Conservation (phyloP, 2,329 filamentous ascomycete genomes). For the Scedosporium dehoogii region DNA sequence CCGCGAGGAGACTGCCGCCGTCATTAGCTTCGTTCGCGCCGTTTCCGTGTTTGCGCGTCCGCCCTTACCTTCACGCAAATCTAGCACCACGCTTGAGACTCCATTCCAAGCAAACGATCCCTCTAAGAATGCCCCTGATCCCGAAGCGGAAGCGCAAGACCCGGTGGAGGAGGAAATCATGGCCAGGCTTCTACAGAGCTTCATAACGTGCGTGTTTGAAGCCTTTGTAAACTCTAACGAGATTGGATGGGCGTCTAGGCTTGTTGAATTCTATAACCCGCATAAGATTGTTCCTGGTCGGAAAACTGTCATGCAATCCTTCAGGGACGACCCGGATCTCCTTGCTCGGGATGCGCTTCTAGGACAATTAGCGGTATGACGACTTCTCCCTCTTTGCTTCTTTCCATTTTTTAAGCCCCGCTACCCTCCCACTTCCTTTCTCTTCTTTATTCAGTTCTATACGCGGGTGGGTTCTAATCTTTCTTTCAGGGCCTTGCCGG, state of each 20-base stretch:
- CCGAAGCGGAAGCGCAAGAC: slow-evolving; percentile 42
- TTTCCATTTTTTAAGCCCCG: too few species aligned
- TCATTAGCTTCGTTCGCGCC: slow-evolving; percentile 61
- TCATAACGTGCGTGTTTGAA: slow-evolving; percentile 69
- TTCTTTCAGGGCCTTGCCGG: slow-evolving; percentile 47
- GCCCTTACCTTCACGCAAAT: slow-evolving; percentile 47
- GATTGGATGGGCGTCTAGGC: slow-evolving; percentile 51
- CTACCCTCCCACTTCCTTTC: slow-evolving; percentile 6
- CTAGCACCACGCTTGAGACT: slow-evolving; percentile 45
- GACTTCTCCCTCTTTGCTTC: neutral
- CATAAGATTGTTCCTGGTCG: slow-evolving; percentile 52
- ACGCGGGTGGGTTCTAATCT: slow-evolving; percentile 8
- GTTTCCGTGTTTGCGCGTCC: slow-evolving; percentile 60
- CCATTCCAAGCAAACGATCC: slow-evolving; percentile 39
- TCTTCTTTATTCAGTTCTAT: neutral
- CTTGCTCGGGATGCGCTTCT: slow-evolving; percentile 54
- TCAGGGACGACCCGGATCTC: slow-evolving; percentile 52
- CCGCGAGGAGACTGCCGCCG: slow-evolving; percentile 57
- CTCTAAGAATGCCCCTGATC: slow-evolving; percentile 50
- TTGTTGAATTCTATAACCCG: slow-evolving; percentile 61
- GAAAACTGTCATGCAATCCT: slow-evolving; percentile 52
- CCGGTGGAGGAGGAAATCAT: slow-evolving; percentile 52
- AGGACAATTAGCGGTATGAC: slow-evolving; percentile 59
- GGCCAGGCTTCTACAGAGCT: slow-evolving; percentile 58
- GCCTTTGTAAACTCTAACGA: slow-evolving; percentile 56